Evolutionary conservation across 805 yeast genomes (phyloP).

Genomic region (Huiozyma sinensis): DNA sequence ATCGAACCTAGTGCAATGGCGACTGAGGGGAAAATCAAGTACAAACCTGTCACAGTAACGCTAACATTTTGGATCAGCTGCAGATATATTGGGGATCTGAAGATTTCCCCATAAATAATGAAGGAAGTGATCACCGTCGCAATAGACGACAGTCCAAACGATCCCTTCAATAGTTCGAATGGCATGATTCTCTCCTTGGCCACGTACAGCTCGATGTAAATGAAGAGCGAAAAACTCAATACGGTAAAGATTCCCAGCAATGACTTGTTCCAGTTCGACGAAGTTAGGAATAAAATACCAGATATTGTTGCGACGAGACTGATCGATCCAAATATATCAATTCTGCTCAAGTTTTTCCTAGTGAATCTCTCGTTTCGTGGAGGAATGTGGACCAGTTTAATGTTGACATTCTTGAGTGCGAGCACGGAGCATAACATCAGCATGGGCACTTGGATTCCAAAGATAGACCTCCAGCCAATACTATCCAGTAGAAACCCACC

Average conservation of each 20-base stretch:
- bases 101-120: conserved; percentile 38
- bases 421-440: conserved; percentile 29
- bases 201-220: conserved; percentile 27
- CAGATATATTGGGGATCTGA: conserved; percentile 49
- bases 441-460: conserved; percentile 41
- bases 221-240: conserved; percentile 26
- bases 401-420: conserved; percentile 30
- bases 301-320: conserved; percentile 46
- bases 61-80: conserved; percentile 42
- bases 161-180: conserved; percentile 38
- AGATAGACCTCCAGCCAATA: conserved; percentile 57
- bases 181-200: conserved; percentile 52
- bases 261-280: conserved; percentile 36
- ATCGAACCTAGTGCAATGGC: conserved; percentile 45
- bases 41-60: conserved; percentile 44
- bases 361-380: conserved; percentile 36
- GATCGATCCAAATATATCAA: conserved; percentile 60
- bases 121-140: conserved; percentile 37
- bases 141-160: conserved; percentile 44
- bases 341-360: conserved; percentile 39
- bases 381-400: conserved; percentile 40
- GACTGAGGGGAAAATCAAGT: conserved; percentile 46
- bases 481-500: conserved; percentile 51
- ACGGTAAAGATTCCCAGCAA: conserved; percentile 24
- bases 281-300: conserved; percentile 36